A percentile compares a stretch with the other conserved stretches of the same genome.
Conservation (phyloP, 352 stramenopile genomes). For the Phytophthora crassamura region DNA sequence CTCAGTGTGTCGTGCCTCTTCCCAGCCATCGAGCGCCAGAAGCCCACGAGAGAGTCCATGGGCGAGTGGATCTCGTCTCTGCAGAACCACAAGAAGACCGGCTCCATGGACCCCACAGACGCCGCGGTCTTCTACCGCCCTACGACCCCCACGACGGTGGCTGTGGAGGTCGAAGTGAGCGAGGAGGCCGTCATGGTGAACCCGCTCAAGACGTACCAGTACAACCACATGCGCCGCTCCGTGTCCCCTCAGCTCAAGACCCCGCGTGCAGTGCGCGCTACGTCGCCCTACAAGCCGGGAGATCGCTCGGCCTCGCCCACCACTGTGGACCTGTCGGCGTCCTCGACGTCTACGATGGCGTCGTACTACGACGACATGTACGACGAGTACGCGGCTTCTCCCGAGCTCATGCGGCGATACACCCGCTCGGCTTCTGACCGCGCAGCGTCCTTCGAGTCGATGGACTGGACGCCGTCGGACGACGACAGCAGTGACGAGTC, state of each 20-base stretch:
- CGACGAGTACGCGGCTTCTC: constrained; percentile 47
- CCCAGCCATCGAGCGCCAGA: constrained; percentile 42
- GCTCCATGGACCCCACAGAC: constrained; percentile 15
- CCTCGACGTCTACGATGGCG: constrained; percentile 71
- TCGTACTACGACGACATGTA: constrained; percentile 76
- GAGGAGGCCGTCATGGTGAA: constrained; percentile 37
- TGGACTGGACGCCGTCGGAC: constrained; percentile 52
- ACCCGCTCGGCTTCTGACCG: constrained; percentile 44
- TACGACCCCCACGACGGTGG: constrained; percentile 31
- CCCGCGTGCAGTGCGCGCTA: constrained; percentile 21
- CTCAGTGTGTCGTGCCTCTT: constrained; percentile 31
- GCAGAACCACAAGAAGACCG: constrained; percentile 30
- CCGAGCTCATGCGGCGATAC: constrained; percentile 40
- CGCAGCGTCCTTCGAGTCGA: constrained; percentile 50
- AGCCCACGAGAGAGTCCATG: constrained; percentile 33
- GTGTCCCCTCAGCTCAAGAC: constrained; percentile 35
- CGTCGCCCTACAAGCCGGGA: constrained; percentile 45
- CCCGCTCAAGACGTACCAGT: constrained; percentile 32
- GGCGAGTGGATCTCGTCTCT: constrained; percentile 38
- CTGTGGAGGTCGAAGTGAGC: constrained; percentile 25
- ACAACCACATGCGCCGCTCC: constrained; percentile 26
- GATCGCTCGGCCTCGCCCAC: constrained; percentile 32
- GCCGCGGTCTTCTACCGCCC: constrained; percentile 26
- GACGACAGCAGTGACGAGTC: constrained; percentile 42
- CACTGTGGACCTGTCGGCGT: constrained; percentile 65